These are phyloP conservation scores for Phanerodontia chrysosporium DNA, from an alignment of 768 basidiomycete species.

Conservation along the genomic window DNA sequence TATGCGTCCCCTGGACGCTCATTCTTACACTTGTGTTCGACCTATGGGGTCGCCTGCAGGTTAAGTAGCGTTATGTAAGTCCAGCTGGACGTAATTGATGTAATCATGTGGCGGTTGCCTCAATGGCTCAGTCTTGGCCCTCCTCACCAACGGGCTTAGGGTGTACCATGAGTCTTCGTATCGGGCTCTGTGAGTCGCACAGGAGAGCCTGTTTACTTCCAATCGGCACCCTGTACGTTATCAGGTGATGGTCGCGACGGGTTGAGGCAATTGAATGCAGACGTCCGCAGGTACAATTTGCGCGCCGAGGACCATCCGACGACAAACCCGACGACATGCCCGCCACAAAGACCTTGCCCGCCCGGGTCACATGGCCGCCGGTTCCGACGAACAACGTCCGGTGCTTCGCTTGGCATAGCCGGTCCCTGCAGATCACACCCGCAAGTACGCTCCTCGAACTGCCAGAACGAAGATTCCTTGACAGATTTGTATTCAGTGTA, in stretches of 20 bases:
- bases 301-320: slow-evolving; percentile 3
- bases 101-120: too few species aligned
- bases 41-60: too few species aligned
- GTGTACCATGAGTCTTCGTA: too few species aligned
- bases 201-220: too few species aligned
- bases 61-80: too few species aligned
- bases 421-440: background rate
- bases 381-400: background rate
- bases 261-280: background rate
- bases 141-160: too few species aligned
- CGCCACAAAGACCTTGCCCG: background rate
- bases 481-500: too few species aligned
- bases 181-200: too few species aligned
- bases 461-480: background rate
- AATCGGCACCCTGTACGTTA: background rate
- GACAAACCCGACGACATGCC: background rate
- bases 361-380: background rate
- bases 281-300: background rate
- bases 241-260: background rate
- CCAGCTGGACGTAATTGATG: too few species aligned
- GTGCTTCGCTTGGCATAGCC: background rate
- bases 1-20: too few species aligned
- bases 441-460: background rate
- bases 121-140: too few species aligned
- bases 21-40: too few species aligned